Conservation (phyloP, 2,329 filamentous ascomycete genomes). For the Diaporthe ampelina region DNA sequence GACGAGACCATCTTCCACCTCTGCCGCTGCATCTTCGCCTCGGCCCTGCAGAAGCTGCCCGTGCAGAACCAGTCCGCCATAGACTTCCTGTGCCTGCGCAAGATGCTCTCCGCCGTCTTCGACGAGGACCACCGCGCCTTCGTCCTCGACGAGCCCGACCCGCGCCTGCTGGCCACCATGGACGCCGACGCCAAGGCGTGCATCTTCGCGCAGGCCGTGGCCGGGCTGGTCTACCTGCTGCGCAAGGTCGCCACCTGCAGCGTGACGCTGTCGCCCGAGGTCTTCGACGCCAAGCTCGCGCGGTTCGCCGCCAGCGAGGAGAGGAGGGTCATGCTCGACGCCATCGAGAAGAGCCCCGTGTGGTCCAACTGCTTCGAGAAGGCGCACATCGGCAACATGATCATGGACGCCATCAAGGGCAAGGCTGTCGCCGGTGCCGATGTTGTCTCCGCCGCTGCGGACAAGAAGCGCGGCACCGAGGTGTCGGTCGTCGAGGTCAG, state of each 20-base stretch:
- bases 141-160: conserved; percentile 47
- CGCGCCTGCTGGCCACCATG: conserved; percentile 48
- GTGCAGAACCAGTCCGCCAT: conserved; percentile 44
- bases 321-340: conserved; percentile 48
- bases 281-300: conserved; percentile 49
- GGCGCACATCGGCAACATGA: conserved; percentile 50
- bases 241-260: conserved; percentile 44
- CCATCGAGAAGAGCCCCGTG: conserved; percentile 49
- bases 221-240: conserved; percentile 52
- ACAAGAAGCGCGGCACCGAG: conserved; percentile 7
- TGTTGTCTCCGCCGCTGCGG: neutral
- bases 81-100: conserved; percentile 43
- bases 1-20: conserved; percentile 48
- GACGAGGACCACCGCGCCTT: conserved; percentile 51
- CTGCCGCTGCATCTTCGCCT: conserved; percentile 46
- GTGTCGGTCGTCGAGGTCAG: conserved; percentile 41
- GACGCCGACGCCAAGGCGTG: conserved; percentile 51
- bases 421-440: conserved; percentile 36
- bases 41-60: conserved; percentile 45
- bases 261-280: conserved; percentile 42
- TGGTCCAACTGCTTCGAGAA: conserved; percentile 52
- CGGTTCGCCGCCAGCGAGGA: conserved; percentile 50
- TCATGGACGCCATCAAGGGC: conserved; percentile 49
- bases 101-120: conserved; percentile 51
- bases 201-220: conserved; percentile 53